Conservation (phyloP, 768 basidiomycete genomes). For the Termitomyces sp. region DNA sequence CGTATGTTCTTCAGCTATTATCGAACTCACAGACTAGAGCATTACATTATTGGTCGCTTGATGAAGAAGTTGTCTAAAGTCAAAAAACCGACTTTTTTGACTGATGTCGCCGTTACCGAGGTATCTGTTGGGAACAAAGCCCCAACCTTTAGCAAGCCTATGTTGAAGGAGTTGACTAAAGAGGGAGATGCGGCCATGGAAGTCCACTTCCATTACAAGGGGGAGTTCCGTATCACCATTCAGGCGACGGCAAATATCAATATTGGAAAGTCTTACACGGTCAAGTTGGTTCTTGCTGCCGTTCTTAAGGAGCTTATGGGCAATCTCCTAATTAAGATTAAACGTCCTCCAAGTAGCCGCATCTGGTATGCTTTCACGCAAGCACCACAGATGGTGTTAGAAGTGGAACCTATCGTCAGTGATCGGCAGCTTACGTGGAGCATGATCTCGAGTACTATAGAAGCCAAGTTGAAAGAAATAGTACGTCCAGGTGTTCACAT, state of each 20-base stretch:
- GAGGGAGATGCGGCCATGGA: constrained; percentile 93
- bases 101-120: constrained; percentile 81
- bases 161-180: constrained; percentile 94
- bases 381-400: constrained; percentile 80
- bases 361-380: constrained; percentile 96
- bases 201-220: constrained; percentile 77
- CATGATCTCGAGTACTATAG: constrained; percentile 87
- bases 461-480: constrained; percentile 82
- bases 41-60: constrained; percentile 77
- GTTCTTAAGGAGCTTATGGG: constrained; percentile 89
- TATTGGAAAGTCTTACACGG: constrained; percentile 81
- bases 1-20: constrained; percentile 92
- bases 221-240: constrained; percentile 85
- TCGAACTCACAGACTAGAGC: constrained; percentile 75
- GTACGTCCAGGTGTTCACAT: constrained; percentile 38
- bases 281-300: constrained; percentile 85
- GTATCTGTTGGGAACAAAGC: constrained; percentile 83
- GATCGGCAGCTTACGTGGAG: constrained; percentile 92
- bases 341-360: constrained; percentile 91
- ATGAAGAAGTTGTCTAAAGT: constrained; percentile 95
- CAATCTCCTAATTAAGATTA: constrained; percentile 83
- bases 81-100: constrained; percentile 82
- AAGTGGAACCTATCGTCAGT: constrained; percentile 92
- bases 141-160: constrained; percentile 91
- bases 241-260: constrained; percentile 87